phyloP scores from a whole-genome alignment of 305 asterid genomes.

The Fraxinus baroniana region DNA sequence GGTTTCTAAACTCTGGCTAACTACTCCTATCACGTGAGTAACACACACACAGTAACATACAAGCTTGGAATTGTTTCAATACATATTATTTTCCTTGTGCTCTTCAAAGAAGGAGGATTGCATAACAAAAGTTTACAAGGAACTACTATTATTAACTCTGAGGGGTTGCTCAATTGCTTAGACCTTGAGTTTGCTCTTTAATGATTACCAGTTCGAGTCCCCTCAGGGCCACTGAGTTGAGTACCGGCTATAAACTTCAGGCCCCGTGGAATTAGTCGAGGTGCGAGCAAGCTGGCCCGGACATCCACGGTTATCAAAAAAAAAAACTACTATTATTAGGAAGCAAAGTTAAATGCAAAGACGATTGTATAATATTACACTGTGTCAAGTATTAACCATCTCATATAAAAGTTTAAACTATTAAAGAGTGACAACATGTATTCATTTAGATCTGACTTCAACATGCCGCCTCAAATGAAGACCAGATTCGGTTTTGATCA shows the following conservation, averaged over 20 bases:
- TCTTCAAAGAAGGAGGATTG: background rate
- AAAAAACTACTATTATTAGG: background rate
- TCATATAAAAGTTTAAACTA: background rate
- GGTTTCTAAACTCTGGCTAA: background rate
- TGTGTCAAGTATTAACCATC: background rate
- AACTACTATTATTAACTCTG: background rate
- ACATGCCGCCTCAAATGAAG: background rate
- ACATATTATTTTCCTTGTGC: background rate
- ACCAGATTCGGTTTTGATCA: background rate
- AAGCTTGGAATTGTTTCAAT: background rate
- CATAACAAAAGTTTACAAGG: background rate
- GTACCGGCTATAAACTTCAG: no score
- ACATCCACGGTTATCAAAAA: no score
- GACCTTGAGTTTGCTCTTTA: no score
- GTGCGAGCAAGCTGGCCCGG: no score
- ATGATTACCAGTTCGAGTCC: no score
- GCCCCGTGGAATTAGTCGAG: no score
- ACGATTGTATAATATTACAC: background rate
- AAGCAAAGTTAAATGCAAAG: background rate
- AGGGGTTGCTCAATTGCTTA: no score
- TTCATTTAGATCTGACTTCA: background rate
- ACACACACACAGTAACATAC: background rate
- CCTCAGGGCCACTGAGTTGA: no score
- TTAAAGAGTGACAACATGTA: background rate
- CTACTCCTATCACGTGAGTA: background rate